Base-by-base conservation (phyloP, 2,329 filamentous ascomycete genomes). In the Cytospora piceae region DNA sequence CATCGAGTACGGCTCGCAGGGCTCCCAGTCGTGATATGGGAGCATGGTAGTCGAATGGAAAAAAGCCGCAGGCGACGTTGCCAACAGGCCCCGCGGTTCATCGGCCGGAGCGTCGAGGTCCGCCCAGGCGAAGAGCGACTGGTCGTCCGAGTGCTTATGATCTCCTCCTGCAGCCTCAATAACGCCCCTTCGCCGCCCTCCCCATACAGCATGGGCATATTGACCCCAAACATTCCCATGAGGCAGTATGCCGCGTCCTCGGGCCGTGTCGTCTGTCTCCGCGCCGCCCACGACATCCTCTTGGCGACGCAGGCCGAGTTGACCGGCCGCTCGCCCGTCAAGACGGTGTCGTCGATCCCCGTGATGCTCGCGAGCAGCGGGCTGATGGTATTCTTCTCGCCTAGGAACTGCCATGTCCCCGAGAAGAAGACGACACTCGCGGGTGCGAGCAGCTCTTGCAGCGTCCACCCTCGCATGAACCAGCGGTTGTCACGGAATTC, bases 51-150 rank as follows among this genome's bases (percentile, higher is more conserved):
- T 74, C 1, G 77, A 77, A 65, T 77, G 75, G 2, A 74, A 73
- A 69, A 82, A 82, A 4, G 74, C 73, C 51, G 71, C 69, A n/a
- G 79, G 22, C 85, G 81, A 0, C 87, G 89, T 72, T 82, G 81
- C 66, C 15, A 74, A 65, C 14, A 73, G 67, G 1, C 73, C 72
- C 31, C 63, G 65, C 6, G 58, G 67, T 1, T 59, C 58, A 4
- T 82, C 81, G 1, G 66, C 55, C 11, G 67, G 54, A 7, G 62
- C 63, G 37, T 63, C 51, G 15, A 32, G 24, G 31, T 69, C 65
- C 2, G 60, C 52, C 60, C 60, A 62, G 9, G 60, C 60, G 20
- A 62, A 62, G 2, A 62, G 60, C 12, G 60, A 62, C 27, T 62
- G 51, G 39, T 62, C 60, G 51, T 55, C 53, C 24, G 60, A 62